These are phyloP conservation scores for Sporothrix sp. DNA, from an alignment of 2,329 filamentous ascomycete genomes.

Conservation along the genomic window DNA sequence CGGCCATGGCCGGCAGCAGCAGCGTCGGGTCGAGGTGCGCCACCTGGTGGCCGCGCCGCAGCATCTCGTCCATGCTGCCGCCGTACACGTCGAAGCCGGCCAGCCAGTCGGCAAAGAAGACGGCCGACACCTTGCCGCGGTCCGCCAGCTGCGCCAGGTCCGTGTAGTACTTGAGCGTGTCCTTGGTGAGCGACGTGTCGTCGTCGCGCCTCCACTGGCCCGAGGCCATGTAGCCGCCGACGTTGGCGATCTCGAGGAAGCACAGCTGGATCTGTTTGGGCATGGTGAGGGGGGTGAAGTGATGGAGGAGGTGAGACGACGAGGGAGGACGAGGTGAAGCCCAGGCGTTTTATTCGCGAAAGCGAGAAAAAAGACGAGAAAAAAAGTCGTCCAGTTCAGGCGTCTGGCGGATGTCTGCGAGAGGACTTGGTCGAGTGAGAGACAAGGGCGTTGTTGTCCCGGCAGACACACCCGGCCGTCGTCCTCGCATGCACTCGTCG, in stretches of 20 bases:
- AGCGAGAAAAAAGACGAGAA: too few species aligned
- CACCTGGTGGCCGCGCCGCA: conserved; percentile 2
- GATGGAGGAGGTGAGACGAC: too few species aligned
- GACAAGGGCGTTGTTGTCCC: too few species aligned
- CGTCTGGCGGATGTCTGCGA: too few species aligned
- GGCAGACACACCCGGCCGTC: too few species aligned
- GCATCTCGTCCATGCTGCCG: conserved; percentile 4
- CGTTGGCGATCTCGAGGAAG: conserved; percentile 8
- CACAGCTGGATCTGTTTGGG: conserved; percentile 20
- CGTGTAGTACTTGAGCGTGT: conserved; percentile 10
- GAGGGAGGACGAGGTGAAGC: background rate
- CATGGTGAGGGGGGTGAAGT: background rate
- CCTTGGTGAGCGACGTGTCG: conserved; percentile 9
- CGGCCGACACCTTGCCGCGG: conserved; percentile 2
- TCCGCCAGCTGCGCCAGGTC: conserved; percentile 12
- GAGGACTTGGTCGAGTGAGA: too few species aligned
- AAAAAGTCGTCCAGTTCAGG: too few species aligned
- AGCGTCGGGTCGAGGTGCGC: conserved; percentile 8
- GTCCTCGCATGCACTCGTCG: too few species aligned
- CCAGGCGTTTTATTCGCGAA: too few species aligned
- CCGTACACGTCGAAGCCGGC: conserved; percentile 5
- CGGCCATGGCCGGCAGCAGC: conserved; percentile 15
- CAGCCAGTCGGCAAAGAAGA: conserved; percentile 13
- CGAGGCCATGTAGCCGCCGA: conserved; percentile 1
- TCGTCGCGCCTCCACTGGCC: conserved; percentile 11